Base-by-base conservation (phyloP, 2,329 filamentous ascomycete genomes). In the Colletotrichum aenigma region DNA sequence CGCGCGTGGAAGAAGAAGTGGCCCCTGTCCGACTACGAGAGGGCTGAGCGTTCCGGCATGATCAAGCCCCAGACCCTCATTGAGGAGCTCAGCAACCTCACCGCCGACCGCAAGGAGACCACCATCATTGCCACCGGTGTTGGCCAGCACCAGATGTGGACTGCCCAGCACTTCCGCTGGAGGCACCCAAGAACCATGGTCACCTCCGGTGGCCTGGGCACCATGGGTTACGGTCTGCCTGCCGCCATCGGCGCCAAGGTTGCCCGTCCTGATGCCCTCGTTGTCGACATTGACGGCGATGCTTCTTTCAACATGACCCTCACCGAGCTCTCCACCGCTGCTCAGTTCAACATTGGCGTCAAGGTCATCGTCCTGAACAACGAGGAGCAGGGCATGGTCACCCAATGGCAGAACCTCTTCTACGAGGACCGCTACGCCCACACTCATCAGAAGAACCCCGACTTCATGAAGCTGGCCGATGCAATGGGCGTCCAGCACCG, bases 291-390 rank as follows among this genome's bases (percentile, higher is more conserved):
- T 81, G 97, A 99, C 83, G 97, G 97, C 77, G 97, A 98, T 84
- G 97, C 96, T n/a, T 98, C 96, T 5, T 98, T 99, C 89, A 95
- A 95, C 90, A 98, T 99, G 97, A 98, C 97, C 7, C 90, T 98
- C 75, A 98, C 96, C 2, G 97, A 99, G 87, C 92, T 99, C 69
- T 95, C 94, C 61, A 98, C 96, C 3, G 96, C 96, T 56, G 92
- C 94, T 10, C 96, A 99, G 87, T 98, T 98, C 89, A 95, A 97
- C 87, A 98, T 98, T 84, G 96, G 95, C 78, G 93, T 98, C 85
- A 98, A 98, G 91, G 91, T 98, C 76, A 95, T 98, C 80, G 90
- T 98, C 30, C 86, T 99, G 71, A 98, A 98, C 89, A 99, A 98
- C 85, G 96, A 98, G 85, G 96, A 98, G 86, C 96, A 98, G 87